Evolutionary conservation across 1,139 yeast genomes (phyloP).

Genomic region (Scheffersomyces lignicola): DNA sequence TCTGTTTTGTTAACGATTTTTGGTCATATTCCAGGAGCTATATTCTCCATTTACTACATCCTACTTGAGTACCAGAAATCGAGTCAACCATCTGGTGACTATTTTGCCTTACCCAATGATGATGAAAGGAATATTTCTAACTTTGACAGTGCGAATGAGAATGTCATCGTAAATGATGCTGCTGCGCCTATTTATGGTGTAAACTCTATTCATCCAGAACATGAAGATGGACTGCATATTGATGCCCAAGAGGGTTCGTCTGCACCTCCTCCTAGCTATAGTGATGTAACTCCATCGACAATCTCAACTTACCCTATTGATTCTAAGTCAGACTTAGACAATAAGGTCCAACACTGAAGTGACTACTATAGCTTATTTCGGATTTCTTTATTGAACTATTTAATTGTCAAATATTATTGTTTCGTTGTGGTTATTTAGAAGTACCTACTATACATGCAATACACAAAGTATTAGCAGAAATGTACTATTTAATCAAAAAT

Average conservation of each 20-base stretch:
- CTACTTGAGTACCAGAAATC: conserved; percentile 21
- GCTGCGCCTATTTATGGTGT: conserved; percentile 6
- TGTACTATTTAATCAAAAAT: too few relatives aligned
- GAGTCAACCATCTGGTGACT: conserved; percentile 8
- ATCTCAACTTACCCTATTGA: conserved; percentile 5
- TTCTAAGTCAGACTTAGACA: conserved; percentile 8
- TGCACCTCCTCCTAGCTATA: conserved; percentile 33
- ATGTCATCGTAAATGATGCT: conserved; percentile 7
- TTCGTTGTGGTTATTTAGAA: too few relatives aligned
- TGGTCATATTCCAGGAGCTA: conserved; percentile 40
- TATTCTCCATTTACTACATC: conserved; percentile 36
- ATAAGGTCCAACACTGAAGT: too few relatives aligned
- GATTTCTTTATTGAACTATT: too few relatives aligned
- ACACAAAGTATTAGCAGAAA: too few relatives aligned
- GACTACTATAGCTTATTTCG: too few relatives aligned
- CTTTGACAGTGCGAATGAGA: background rate
- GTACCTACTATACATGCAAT: too few relatives aligned
- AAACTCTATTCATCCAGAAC: background rate
- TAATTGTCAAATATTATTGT: too few relatives aligned
- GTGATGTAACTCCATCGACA: conserved; percentile 18
- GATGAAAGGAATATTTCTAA: conserved; percentile 8
- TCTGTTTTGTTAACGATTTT: conserved; percentile 35
- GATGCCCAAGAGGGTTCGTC: background rate
- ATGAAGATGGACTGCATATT: conserved; percentile 3
- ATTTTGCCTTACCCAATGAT: conserved; percentile 11